Evolutionary conservation across 2,329 filamentous ascomycete genomes (phyloP).

Genomic region (Xylaria sp.): DNA sequence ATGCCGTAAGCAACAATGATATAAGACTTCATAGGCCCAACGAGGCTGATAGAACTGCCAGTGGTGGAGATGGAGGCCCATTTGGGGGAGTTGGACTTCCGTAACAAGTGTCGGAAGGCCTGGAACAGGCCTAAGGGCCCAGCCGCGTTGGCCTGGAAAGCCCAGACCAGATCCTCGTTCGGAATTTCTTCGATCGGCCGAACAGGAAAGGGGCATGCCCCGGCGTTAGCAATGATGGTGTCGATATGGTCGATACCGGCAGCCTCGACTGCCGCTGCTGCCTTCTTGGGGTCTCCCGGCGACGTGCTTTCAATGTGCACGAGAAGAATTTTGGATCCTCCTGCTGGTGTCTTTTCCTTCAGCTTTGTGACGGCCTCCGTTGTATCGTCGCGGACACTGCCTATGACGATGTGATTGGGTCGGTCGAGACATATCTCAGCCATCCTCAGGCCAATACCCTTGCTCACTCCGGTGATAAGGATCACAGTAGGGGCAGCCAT

Average conservation of each 20-base stretch:
- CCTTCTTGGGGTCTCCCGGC: neutral
- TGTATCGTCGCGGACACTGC: conserved; percentile 2
- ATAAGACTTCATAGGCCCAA: no score
- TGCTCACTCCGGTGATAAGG: neutral
- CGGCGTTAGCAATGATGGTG: no score
- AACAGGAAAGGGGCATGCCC: no score
- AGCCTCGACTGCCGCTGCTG: neutral
- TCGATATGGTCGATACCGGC: conserved; percentile 3
- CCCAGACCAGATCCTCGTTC: no score
- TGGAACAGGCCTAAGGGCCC: no score
- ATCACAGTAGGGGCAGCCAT: neutral
- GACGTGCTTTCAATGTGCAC: conserved; percentile 9
- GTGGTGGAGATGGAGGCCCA: no score
- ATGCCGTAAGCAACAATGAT: no score
- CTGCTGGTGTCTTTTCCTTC: neutral
- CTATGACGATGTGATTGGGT: conserved; percentile 9
- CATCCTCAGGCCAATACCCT: neutral
- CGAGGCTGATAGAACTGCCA: no score
- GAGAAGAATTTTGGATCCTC: neutral
- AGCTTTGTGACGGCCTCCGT: neutral
- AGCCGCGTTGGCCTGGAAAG: no score
- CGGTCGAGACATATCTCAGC: neutral
- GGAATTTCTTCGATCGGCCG: no score
- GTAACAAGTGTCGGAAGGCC: no score
- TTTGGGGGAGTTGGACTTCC: no score